Evolutionary conservation across 2,329 filamentous ascomycete species (phyloP).

Genomic region (Fusarium agapanthi): DNA sequence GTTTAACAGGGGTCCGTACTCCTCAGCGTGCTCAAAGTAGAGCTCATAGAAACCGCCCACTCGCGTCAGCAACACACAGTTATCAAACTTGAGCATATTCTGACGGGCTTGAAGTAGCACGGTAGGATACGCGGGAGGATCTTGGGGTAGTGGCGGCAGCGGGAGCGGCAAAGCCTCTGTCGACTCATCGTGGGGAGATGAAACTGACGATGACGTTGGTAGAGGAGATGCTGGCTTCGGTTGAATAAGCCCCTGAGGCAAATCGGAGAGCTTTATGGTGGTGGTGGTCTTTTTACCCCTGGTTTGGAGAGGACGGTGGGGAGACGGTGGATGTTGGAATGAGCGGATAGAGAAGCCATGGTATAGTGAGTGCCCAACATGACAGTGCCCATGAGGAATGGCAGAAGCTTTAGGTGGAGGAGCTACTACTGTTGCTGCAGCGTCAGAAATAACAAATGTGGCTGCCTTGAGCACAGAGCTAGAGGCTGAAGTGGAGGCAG

Average conservation of each 20-base stretch:
- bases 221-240: slow-evolving; percentile 26
- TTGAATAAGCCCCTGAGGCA: slow-evolving; percentile 62
- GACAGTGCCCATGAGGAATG: not conserved
- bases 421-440: slow-evolving; percentile 1
- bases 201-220: slow-evolving; percentile 28
- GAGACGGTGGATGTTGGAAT: slow-evolving; percentile 35
- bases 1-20: slow-evolving; percentile 85
- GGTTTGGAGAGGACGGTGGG: slow-evolving; percentile 31
- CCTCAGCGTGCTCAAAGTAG: slow-evolving; percentile 94
- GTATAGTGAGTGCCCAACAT: slow-evolving; percentile 1
- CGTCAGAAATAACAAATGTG: not conserved
- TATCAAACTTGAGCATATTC: slow-evolving; percentile 90
- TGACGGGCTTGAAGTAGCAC: slow-evolving; percentile 86
- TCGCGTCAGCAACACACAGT: slow-evolving; percentile 89
- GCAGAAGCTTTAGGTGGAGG: not conserved
- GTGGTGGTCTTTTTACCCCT: slow-evolving; percentile 65
- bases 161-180: slow-evolving; percentile 15
- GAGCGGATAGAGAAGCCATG: slow-evolving; percentile 25
- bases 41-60: slow-evolving; percentile 98
- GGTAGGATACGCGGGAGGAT: slow-evolving; percentile 75
- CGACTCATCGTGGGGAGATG: slow-evolving; percentile 19
- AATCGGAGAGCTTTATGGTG: slow-evolving; percentile 62
- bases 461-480: slow-evolving; percentile 7
- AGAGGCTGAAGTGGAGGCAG: not conserved
- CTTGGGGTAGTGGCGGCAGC: slow-evolving; percentile 47